Conservation (phyloP, 192 early-diverging fungal species). For the Helicostylum pulchrum region DNA sequence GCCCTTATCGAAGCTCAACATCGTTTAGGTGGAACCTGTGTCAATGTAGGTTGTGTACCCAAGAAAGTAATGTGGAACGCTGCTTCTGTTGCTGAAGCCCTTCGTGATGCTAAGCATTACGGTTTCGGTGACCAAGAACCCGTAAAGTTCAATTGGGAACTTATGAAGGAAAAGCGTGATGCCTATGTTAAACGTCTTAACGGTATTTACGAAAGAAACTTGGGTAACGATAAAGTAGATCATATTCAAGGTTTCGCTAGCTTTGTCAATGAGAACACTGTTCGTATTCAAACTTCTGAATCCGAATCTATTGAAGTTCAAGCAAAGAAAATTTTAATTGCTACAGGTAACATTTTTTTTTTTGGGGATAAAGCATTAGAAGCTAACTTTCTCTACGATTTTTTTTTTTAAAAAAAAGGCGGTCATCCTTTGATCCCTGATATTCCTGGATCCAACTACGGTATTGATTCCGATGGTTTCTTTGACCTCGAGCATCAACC, state of each 20-base stretch:
- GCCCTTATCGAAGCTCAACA: conserved; percentile 80
- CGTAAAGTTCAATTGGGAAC: conserved; percentile 70
- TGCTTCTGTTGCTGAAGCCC: conserved; percentile 81
- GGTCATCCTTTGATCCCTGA: conserved; percentile 67
- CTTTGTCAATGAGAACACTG: conserved; percentile 73
- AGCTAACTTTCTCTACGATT: not conserved
- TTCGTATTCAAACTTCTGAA: conserved; percentile 48
- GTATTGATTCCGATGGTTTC: conserved; percentile 93
- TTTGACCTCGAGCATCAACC: conserved; percentile 91
- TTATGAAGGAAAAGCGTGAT: conserved; percentile 88
- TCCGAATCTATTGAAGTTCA: conserved; percentile 43
- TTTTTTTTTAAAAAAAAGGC: conserved; percentile 34
- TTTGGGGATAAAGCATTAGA: too few species aligned
- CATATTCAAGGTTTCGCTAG: conserved; percentile 81
- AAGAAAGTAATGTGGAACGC: conserved; percentile 96
- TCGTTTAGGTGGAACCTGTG: conserved; percentile 86
- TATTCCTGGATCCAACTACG: conserved; percentile 80
- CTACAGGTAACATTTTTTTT: too few species aligned
- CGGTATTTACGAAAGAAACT: conserved; percentile 92
- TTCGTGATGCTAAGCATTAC: conserved; percentile 88
- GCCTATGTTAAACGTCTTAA: conserved; percentile 96
- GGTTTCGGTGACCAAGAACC: conserved; percentile 69
- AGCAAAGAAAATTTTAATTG: conserved; percentile 89
- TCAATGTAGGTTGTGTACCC: conserved; percentile 92
- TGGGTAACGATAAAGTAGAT: conserved; percentile 82